Conservation (phyloP, 208 protist species). For the Leishmania aethiopica region DNA sequence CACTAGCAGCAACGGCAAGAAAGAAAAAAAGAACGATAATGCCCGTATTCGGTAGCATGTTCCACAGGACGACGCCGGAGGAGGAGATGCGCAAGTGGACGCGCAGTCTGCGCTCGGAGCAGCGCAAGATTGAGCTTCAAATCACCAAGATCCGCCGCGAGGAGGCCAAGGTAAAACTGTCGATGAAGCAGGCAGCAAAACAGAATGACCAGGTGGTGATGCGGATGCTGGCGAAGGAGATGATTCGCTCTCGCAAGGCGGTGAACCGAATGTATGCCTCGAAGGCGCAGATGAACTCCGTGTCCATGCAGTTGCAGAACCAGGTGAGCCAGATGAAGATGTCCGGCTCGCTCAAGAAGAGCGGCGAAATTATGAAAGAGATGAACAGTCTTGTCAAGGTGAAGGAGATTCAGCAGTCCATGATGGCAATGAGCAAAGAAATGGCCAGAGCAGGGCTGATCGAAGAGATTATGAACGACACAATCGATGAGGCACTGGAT, state of each 20-base stretch:
- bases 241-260: slow-evolving; percentile 78
- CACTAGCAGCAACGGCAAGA: background rate
- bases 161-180: slow-evolving; percentile 83
- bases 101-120: slow-evolving; percentile 70
- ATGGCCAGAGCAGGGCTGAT: slow-evolving; percentile 92
- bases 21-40: slow-evolving; percentile 15
- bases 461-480: slow-evolving; percentile 91
- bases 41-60: slow-evolving; percentile 53
- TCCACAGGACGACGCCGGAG: slow-evolving; percentile 66
- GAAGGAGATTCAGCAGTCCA: slow-evolving; percentile 76
- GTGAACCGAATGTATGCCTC: slow-evolving; percentile 84
- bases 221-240: slow-evolving; percentile 87
- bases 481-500: slow-evolving; percentile 80
- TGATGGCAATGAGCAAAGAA: slow-evolving; percentile 83
- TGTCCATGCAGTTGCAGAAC: slow-evolving; percentile 89
- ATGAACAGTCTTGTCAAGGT: slow-evolving; percentile 87
- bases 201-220: slow-evolving; percentile 71
- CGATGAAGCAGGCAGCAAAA: slow-evolving; percentile 80
- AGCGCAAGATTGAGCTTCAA: slow-evolving; percentile 85
- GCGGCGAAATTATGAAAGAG: slow-evolving; percentile 79
- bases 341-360: slow-evolving; percentile 69
- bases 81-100: slow-evolving; percentile 82
- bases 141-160: slow-evolving; percentile 83
- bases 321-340: slow-evolving; percentile 83
- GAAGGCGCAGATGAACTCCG: slow-evolving; percentile 92